Percentiles rank a stretch among this genome's conserved stretches.
phyloP scores from a whole-genome alignment of 192 early-diverging fungal species.

The Coemansia sp. region DNA sequence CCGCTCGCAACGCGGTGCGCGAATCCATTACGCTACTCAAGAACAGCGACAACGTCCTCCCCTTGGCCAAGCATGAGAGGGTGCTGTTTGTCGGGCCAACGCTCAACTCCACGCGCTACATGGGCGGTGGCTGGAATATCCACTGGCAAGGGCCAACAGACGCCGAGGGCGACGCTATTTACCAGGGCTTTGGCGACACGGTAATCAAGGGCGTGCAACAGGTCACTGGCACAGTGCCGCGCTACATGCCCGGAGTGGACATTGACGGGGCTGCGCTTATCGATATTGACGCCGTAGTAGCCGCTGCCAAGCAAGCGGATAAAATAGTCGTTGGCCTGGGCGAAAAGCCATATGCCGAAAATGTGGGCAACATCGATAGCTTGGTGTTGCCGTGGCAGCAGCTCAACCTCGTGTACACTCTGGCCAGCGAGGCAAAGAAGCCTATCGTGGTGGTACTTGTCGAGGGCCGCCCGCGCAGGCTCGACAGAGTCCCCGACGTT shows the following conservation, averaged over 20 bases:
- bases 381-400: slow-evolving; percentile 53
- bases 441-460: slow-evolving; percentile 56
- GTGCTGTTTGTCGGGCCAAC: slow-evolving; percentile 62
- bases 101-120: slow-evolving; percentile 54
- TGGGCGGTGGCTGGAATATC: slow-evolving; percentile 64
- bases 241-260: slow-evolving; percentile 46
- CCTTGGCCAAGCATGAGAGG: slow-evolving; percentile 40
- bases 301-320: slow-evolving; percentile 46
- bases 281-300: slow-evolving; percentile 42
- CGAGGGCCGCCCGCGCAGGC: slow-evolving; percentile 58
- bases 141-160: slow-evolving; percentile 59
- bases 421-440: slow-evolving; percentile 28
- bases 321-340: slow-evolving; percentile 57
- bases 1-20: slow-evolving; percentile 52
- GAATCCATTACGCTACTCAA: slow-evolving; percentile 62
- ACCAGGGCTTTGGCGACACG: slow-evolving; percentile 48
- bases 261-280: slow-evolving; percentile 51
- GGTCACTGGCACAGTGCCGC: slow-evolving; percentile 23
- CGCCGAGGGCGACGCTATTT: slow-evolving; percentile 48
- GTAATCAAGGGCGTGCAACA: slow-evolving; percentile 29
- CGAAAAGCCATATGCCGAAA: slow-evolving; percentile 61
- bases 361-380: slow-evolving; percentile 56
- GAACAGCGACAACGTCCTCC: slow-evolving; percentile 54
- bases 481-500: slow-evolving; percentile 38
- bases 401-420: slow-evolving; percentile 36